These are phyloP conservation scores for Aureobasidium sp. DNA, from an alignment of 2,329 filamentous ascomycete species.

Conservation along the genomic window DNA sequence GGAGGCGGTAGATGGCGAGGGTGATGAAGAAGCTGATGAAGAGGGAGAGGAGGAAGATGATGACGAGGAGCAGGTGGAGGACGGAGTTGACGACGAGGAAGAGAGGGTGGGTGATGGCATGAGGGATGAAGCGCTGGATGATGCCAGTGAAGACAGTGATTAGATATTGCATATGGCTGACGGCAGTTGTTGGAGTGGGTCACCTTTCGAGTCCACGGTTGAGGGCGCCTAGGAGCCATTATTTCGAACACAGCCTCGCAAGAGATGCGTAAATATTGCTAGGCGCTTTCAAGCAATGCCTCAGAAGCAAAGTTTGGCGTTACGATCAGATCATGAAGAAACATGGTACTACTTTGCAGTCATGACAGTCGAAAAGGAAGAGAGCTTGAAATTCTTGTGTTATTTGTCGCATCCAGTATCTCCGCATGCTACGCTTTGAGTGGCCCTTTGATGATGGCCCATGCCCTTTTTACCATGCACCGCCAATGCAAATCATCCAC, in stretches of 20 bases:
- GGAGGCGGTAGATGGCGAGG: constrained; percentile 45
- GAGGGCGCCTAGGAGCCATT: background rate
- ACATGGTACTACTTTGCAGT: background rate
- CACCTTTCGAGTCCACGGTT: background rate
- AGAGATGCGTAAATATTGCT: background rate
- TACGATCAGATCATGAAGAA: too few species aligned
- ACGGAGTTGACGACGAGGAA: constrained; percentile 52
- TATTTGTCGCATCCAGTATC: background rate
- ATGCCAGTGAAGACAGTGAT: constrained; percentile 27
- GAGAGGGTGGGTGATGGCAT: constrained; percentile 49
- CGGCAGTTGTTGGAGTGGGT: too few species aligned
- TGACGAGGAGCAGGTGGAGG: constrained; percentile 22
- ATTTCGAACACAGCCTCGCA: background rate
- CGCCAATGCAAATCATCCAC: background rate
- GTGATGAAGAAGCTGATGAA: constrained; percentile 50
- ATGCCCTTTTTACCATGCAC: background rate
- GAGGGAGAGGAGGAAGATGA: constrained; percentile 49
- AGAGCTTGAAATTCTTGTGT: background rate
- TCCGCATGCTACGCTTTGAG: background rate
- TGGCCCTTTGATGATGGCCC: background rate
- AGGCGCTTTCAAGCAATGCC: background rate
- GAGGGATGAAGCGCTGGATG: constrained; percentile 29
- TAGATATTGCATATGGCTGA: constrained; percentile 11
- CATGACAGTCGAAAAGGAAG: too few species aligned
- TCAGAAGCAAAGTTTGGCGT: background rate